A percentile compares a stretch with the other conserved stretches of the same genome.
phyloP scores from a whole-genome alignment of 768 basidiomycete species.

The Tricholoma saponaceum region DNA sequence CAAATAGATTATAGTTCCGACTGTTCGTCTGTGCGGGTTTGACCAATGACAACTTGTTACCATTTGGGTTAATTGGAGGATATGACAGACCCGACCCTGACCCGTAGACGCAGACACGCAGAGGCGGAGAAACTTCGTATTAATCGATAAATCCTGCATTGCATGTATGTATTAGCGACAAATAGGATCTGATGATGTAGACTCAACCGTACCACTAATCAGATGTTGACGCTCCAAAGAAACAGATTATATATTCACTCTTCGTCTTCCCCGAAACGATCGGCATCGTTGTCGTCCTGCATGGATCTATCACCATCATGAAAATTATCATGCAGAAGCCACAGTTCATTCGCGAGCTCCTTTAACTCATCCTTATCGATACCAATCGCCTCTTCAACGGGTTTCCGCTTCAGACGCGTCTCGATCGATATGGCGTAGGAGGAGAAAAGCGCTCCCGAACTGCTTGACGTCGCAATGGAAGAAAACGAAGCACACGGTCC shows the following conservation, averaged over 20 bases:
- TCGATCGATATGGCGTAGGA: conserved; percentile 52
- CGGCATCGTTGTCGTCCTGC: conserved; percentile 15
- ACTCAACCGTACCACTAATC: no score
- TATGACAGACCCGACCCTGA: no score
- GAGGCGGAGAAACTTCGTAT: background rate
- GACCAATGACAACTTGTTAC: no score
- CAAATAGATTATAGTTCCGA: no score
- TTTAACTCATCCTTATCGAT: conserved; percentile 53
- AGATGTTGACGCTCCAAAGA: no score
- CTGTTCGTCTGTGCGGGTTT: no score
- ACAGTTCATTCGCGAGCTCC: conserved; percentile 54
- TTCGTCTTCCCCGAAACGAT: conserved; percentile 12
- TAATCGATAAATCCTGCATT: no score
- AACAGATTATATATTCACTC: no score
- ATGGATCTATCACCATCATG: conserved; percentile 21
- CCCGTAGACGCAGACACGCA: background rate
- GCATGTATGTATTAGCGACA: no score
- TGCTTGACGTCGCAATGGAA: conserved; percentile 40
- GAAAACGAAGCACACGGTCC: conserved; percentile 31
- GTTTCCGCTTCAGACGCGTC: conserved; percentile 34
- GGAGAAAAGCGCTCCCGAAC: conserved; percentile 38
- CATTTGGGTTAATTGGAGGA: background rate
- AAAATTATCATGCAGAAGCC: conserved; percentile 52
- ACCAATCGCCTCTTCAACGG: conserved; percentile 30
- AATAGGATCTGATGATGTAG: no score